A percentile compares a stretch with the other conserved stretches of the same genome.
Conservation (phyloP, 2,329 filamentous ascomycete genomes). For the Pezizomycotina sp. region DNA sequence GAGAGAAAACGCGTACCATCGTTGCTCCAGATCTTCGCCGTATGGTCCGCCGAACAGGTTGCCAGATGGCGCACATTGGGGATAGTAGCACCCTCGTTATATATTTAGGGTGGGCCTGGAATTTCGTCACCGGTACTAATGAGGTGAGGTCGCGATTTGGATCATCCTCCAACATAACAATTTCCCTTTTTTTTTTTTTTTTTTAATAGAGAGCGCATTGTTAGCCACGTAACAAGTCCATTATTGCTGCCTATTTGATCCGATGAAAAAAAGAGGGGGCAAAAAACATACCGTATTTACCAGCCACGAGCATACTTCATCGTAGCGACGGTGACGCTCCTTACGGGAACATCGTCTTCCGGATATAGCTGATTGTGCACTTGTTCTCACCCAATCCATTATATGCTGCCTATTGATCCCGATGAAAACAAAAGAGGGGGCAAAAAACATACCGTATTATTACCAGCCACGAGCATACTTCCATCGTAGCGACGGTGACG, state of each 20-base stretch:
- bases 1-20: conserved; percentile 50
- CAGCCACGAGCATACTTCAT: conserved; percentile 82
- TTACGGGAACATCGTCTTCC: conserved; percentile 83
- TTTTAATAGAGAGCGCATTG: neutral
- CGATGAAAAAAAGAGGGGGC: neutral
- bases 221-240: neutral
- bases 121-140: conserved; percentile 72
- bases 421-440: neutral
- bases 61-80: conserved; percentile 83
- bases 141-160: conserved; percentile 68
- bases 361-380: conserved; percentile 92
- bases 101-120: conserved; percentile 79
- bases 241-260: neutral
- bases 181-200: conserved; percentile 49
- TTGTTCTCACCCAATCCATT: conserved; percentile 81
- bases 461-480: conserved; percentile 79
- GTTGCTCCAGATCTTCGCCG: conserved; percentile 72
- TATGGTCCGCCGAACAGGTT: conserved; percentile 85
- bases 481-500: conserved; percentile 89
- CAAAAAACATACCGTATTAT: conserved; percentile 53
- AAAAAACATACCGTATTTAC: conserved; percentile 55
- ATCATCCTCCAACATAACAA: conserved; percentile 95
- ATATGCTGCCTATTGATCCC: neutral
- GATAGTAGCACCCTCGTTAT: conserved; percentile 84
- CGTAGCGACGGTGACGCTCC: conserved; percentile 87